phyloP scores from a whole-genome alignment of 106 monocot genomes.

The Phalaenopsis aphrodite region DNA sequence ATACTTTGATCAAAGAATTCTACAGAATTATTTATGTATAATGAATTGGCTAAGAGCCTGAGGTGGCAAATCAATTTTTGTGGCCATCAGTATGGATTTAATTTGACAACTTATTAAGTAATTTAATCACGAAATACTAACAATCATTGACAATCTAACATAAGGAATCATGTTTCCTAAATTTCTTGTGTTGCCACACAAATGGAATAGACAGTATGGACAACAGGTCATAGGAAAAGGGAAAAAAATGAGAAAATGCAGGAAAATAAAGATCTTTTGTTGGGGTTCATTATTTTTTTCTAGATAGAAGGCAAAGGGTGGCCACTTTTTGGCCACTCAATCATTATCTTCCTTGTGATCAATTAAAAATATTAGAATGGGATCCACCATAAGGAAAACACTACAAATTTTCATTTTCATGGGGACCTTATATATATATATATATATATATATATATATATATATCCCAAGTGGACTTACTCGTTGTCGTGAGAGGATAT shows the following conservation, averaged over 20 bases:
- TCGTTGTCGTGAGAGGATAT: too few species aligned
- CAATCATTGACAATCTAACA: not conserved
- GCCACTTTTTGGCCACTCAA: not conserved
- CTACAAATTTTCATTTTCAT: too few species aligned
- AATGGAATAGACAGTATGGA: not conserved
- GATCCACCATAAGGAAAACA: too few species aligned
- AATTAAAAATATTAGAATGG: too few species aligned
- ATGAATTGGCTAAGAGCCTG: not conserved
- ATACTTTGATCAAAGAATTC: not conserved
- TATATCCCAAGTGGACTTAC: too few species aligned
- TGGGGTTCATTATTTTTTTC: not conserved
- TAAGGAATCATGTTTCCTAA: not conserved
- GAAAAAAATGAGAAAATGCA: too few species aligned
- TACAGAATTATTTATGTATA: not conserved
- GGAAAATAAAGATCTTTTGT: not conserved
- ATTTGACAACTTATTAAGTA: not conserved
- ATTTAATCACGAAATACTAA: not conserved
- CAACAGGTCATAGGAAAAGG: too few species aligned
- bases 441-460: too few species aligned
- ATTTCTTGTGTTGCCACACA: slow-evolving; percentile 3
- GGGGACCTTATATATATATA: too few species aligned
- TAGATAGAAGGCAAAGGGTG: not conserved
- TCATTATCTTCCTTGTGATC: too few species aligned
- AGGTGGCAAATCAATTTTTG: slow-evolving; percentile 1
- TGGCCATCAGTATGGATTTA: not conserved